Evolutionary conservation across 225 moss, liverwort and hornwort species (phyloP).

Genomic region (Physcomitrellopsis africana): DNA sequence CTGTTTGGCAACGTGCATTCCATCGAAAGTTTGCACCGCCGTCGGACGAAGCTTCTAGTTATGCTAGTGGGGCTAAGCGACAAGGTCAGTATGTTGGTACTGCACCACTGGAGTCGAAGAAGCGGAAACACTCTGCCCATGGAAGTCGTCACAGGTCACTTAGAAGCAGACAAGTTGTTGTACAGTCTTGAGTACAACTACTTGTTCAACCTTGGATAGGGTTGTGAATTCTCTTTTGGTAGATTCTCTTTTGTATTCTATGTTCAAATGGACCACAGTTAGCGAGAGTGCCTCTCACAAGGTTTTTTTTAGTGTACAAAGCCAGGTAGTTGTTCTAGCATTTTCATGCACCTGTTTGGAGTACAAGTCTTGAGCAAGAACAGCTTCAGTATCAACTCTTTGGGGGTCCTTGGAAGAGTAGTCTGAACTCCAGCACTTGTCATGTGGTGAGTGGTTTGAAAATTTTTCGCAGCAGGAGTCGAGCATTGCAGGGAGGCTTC

Average conservation of each 20-base stretch:
- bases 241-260: conserved; percentile 36
- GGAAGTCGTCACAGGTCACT: conserved; percentile 40
- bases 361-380: not conserved
- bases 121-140: conserved; percentile 41
- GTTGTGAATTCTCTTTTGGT: conserved; percentile 14
- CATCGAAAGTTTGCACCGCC: conserved; percentile 48
- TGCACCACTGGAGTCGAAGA: conserved; percentile 40
- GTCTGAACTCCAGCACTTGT: not conserved
- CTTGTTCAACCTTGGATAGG: conserved; percentile 11
- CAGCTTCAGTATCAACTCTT: conserved; percentile 21
- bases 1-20: conserved; percentile 52
- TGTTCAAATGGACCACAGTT: conserved; percentile 38
- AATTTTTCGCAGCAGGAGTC: conserved; percentile 21
- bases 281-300: conserved; percentile 28
- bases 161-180: conserved; percentile 45
- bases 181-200: conserved; percentile 42
- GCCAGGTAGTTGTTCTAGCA: conserved; percentile 34
- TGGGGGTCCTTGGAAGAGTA: conserved; percentile 18
- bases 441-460: conserved; percentile 32
- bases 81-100: conserved; percentile 31
- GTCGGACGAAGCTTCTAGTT: conserved; percentile 25
- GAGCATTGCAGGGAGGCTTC: conserved; percentile 24
- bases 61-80: conserved; percentile 23
- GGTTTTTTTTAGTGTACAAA: conserved; percentile 45
- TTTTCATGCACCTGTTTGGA: conserved; percentile 25